Evolutionary conservation across 2,329 filamentous ascomycete species (phyloP).

Genomic region (Penicillium sp.): DNA sequence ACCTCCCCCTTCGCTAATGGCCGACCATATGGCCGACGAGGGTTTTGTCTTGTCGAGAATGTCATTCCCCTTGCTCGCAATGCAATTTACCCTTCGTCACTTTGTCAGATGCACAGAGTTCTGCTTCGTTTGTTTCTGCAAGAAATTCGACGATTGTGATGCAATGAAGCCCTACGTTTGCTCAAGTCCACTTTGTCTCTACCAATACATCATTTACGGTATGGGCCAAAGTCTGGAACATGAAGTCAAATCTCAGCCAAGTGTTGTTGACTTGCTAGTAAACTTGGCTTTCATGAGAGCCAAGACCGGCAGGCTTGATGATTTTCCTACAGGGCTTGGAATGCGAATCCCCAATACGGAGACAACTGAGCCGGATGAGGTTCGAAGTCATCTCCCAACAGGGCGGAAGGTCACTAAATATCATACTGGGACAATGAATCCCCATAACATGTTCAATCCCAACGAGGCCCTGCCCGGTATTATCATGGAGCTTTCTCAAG

Average conservation of each 20-base stretch:
- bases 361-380: neutral
- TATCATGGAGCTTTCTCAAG: conserved; percentile 44
- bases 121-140: conserved; percentile 79
- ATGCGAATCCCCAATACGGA: conserved; percentile 48
- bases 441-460: neutral
- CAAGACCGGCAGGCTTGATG: conserved; percentile 38
- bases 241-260: conserved; percentile 74
- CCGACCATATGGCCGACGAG: conserved; percentile 50
- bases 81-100: conserved; percentile 75
- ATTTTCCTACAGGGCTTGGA: conserved; percentile 58
- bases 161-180: conserved; percentile 67
- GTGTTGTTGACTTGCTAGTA: conserved; percentile 79
- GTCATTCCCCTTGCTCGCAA: conserved; percentile 59
- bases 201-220: conserved; percentile 83
- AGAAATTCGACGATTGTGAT: conserved; percentile 60
- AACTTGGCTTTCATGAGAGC: conserved; percentile 73
- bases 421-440: neutral
- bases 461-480: neutral
- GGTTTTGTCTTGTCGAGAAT: conserved; percentile 26
- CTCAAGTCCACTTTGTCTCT: conserved; percentile 70
- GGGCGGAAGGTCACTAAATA: neutral
- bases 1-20: conserved; percentile 45
- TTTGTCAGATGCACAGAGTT: conserved; percentile 80
- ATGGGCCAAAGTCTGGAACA: conserved; percentile 83
- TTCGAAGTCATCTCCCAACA: neutral